phyloP scores from a whole-genome alignment of 441 rosid species.

The Populus hybrid region DNA sequence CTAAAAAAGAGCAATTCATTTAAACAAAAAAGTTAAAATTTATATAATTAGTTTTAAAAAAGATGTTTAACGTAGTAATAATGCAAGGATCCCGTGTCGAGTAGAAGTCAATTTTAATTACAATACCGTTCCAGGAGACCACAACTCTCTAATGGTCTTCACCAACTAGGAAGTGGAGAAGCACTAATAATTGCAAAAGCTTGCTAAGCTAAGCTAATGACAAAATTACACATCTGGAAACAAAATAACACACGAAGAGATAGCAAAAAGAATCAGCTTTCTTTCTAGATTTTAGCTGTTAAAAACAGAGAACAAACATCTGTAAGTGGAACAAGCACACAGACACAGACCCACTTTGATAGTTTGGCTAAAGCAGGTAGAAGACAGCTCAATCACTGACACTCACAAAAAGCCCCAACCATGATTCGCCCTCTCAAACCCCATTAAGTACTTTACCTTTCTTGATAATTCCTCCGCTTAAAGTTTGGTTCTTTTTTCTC shows the following conservation, averaged over 20 bases:
- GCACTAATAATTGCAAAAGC: background rate
- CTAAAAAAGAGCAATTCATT: background rate
- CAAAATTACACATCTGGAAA: background rate
- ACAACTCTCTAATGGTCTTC: background rate
- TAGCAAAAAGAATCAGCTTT: background rate
- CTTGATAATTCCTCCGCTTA: background rate
- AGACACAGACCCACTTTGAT: background rate
- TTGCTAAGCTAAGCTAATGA: background rate
- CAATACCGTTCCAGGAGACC: background rate
- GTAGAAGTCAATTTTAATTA: too few relatives aligned
- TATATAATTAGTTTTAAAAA: background rate
- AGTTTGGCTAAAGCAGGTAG: background rate
- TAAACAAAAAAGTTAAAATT: too few relatives aligned
- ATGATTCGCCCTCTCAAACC: background rate
- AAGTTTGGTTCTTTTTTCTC: background rate
- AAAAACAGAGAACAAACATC: background rate
- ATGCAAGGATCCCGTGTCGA: background rate
- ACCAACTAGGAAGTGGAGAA: background rate
- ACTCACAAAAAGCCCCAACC: background rate
- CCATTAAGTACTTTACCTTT: background rate
- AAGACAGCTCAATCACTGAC: conserved; percentile 13
- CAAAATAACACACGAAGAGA: background rate
- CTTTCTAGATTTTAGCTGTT: background rate
- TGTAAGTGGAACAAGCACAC: background rate
- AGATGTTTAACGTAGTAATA: background rate